phyloP scores from a whole-genome alignment of 2,329 filamentous ascomycete genomes.

The Graphilbum ipis-grandicollis region DNA sequence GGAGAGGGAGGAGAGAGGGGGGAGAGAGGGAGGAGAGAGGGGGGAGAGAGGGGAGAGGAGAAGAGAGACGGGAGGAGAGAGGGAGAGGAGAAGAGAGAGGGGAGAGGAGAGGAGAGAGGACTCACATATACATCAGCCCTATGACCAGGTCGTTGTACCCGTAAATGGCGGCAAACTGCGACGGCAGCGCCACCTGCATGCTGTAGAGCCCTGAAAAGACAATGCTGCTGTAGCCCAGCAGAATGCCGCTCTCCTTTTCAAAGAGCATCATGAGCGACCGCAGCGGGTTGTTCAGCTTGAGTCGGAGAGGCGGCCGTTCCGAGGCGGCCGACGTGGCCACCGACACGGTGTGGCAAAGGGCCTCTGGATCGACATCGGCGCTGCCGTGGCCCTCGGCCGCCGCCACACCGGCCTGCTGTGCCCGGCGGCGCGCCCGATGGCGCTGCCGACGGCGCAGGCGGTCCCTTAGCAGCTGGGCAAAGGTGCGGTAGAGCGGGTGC shows the following conservation, averaged over 20 bases:
- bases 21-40: no score
- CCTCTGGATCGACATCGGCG: background rate
- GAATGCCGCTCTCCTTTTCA: constrained; percentile 58
- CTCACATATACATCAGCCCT: constrained; percentile 30
- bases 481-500: constrained; percentile 7
- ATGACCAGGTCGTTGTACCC: constrained; percentile 37
- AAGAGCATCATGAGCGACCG: constrained; percentile 62
- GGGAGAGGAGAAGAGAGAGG: no score
- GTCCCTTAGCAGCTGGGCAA: constrained; percentile 6
- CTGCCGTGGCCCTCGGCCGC: background rate
- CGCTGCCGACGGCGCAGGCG: background rate
- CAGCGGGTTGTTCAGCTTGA: constrained; percentile 47
- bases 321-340: background rate
- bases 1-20: no score
- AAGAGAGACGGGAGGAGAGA: no score
- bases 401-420: background rate
- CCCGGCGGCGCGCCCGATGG: background rate
- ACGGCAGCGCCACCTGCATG: constrained; percentile 26
- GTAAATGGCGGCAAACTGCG: constrained; percentile 27
- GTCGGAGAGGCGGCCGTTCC: constrained; percentile 4
- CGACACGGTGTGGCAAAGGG: background rate
- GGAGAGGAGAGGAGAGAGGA: no score
- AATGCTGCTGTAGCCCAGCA: constrained; percentile 26
- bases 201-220: constrained; percentile 33
- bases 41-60: no score